phyloP scores from a whole-genome alignment of 768 basidiomycete genomes.

The Tricholomella constricta region DNA sequence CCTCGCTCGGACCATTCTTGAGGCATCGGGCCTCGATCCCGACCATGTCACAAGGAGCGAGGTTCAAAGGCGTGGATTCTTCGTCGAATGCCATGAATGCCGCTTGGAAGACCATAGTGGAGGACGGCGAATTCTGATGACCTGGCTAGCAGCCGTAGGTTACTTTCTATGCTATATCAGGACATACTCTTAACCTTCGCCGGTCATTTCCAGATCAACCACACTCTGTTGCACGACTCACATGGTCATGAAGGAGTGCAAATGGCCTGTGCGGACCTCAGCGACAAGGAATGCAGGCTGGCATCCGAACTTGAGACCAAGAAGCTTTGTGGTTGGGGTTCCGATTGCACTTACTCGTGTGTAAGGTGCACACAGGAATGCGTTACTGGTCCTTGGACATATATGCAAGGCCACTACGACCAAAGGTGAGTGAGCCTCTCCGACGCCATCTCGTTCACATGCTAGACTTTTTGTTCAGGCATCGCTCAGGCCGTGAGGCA shows the following conservation, averaged over 20 bases:
- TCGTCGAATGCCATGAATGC: slow-evolving; percentile 7
- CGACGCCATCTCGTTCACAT: not conserved
- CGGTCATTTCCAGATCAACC: not conserved
- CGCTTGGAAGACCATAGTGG: not conserved
- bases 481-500: not conserved
- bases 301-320: not conserved
- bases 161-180: not conserved
- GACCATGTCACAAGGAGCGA: not conserved
- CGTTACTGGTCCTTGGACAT: not conserved
- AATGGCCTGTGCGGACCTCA: not conserved
- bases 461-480: not conserved
- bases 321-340: not conserved
- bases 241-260: not conserved
- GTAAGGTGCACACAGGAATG: not conserved
- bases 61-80: not conserved
- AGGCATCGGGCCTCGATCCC: slow-evolving; percentile 9
- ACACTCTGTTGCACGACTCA: not conserved
- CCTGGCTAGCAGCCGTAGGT: slow-evolving; percentile 7
- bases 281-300: not conserved
- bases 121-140: slow-evolving; percentile 2
- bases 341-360: not conserved
- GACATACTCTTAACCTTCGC: too few relatives aligned
- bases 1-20: slow-evolving; percentile 4
- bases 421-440: not conserved
- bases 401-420: not conserved